Evolutionary conservation across 495 filamentous ascomycete species (phyloP), one percentile per base, ranked within the genome.

Genomic region (Elaphomyces granulatus): DNA sequence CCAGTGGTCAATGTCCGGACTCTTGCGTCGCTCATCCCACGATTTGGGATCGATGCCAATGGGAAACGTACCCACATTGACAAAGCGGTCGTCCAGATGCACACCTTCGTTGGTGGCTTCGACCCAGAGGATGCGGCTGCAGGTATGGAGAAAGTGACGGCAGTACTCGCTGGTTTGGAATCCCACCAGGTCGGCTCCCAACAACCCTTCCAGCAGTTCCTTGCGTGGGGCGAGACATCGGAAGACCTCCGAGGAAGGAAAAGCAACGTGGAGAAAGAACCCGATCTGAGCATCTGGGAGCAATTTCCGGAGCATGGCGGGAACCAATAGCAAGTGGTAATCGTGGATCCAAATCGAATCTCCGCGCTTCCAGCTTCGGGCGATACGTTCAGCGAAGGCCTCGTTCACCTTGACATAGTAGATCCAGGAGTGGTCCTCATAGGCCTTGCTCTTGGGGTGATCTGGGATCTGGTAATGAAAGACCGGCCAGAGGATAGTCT

Each of bases 391-490:
- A 3, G 87, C 87, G 54, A 93, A 90, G 2, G 81, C 82, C 51
- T 83, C 75, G 56, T 93, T 93, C 48, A 93, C 67, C 30, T 78
- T 80, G 41, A 81, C 74, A 49, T 93, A 94, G 63, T 82, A 88
- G 45, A 79, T 72, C 84, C 84, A 94, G n/a, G 85, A 88, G 52
- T 93, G 86, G 49, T 92, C 85, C 50, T 85, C 77, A 49, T 92
- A 94, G 2, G 87, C 84, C 56, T 86, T 92, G 71, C 83, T 92
- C 63, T 90, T 90, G 15, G 87, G 86, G 49, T 82, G 83, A 51
- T 93, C 87, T 20, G 87, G 87, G 54, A 93, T 87, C 54, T 90
- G 83, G 56, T 94, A 93, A 55, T 94, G 84, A 56, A 93, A 83
- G 35, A 88, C 83, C 8, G 81, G 81, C 81, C 81, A 87, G 17